A percentile compares a stretch with the other conserved stretches of the same genome.
phyloP scores from a whole-genome alignment of 164 flowering plant genomes.

The Annona squamosa region DNA sequence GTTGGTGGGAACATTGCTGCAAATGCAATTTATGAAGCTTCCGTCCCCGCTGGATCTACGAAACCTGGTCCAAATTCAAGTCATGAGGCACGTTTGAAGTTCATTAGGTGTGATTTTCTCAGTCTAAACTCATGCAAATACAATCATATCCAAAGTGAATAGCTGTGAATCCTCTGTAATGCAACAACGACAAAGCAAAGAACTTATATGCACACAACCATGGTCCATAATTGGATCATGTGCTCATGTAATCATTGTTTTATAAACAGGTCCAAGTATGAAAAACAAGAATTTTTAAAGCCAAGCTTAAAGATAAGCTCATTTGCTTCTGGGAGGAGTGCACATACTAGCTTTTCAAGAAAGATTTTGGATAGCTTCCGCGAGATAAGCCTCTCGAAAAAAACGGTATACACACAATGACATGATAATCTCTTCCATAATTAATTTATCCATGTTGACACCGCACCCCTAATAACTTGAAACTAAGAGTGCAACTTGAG shows the following conservation, averaged over 20 bases:
- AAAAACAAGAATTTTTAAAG: slow-evolving; percentile 84
- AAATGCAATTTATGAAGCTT: slow-evolving; percentile 92
- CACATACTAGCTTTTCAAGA: slow-evolving; percentile 46
- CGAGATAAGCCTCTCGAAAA: slow-evolving; percentile 41
- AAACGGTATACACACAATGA: slow-evolving; percentile 25
- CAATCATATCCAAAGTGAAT: too few species aligned
- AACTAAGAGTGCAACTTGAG: too few species aligned
- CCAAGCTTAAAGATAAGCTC: slow-evolving; percentile 84
- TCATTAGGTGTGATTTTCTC: slow-evolving; percentile 54
- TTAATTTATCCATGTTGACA: too few species aligned
- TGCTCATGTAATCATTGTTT: slow-evolving; percentile 1
- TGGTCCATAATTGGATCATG: neutral
- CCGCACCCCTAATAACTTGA: too few species aligned
- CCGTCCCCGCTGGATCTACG: slow-evolving; percentile 59
- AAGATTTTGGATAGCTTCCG: slow-evolving; percentile 53
- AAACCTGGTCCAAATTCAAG: slow-evolving; percentile 72
- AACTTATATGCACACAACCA: too few species aligned
- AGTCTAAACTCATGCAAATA: neutral
- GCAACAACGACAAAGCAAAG: too few species aligned
- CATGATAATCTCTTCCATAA: neutral
- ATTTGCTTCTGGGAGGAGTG: slow-evolving; percentile 33
- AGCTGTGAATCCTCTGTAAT: too few species aligned
- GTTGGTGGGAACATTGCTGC: slow-evolving; percentile 95
- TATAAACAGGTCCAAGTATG: slow-evolving; percentile 72
- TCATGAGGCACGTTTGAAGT: slow-evolving; percentile 61